phyloP scores from a whole-genome alignment of 192 early-diverging fungal species.

The Coemansia aciculifera region DNA sequence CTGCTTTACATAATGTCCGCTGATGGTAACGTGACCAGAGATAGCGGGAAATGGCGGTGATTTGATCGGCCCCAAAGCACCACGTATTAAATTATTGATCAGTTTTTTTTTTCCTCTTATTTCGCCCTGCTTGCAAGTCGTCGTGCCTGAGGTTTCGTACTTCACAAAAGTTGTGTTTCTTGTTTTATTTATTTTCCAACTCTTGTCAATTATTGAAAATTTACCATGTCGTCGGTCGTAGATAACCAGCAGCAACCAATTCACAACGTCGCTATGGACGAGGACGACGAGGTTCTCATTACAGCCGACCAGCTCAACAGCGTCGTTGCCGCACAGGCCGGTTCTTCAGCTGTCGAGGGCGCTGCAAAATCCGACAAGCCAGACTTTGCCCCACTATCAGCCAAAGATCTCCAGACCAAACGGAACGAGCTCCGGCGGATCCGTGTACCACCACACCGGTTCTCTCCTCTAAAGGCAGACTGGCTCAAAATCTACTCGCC shows the following conservation, averaged over 20 bases:
- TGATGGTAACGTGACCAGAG: conserved; percentile 7
- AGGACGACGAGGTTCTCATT: conserved; percentile 68
- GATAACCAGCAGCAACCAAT: conserved; percentile 13
- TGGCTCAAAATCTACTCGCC: conserved; percentile 98
- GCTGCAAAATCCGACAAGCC: conserved; percentile 61
- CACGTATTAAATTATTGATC: not conserved
- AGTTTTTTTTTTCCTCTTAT: conserved; percentile 20
- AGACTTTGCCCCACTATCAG: conserved; percentile 61
- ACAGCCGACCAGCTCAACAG: conserved; percentile 59
- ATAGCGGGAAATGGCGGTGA: not conserved
- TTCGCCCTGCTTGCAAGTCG: not conserved
- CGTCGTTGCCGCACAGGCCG: conserved; percentile 24
- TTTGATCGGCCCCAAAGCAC: conserved; percentile 2
- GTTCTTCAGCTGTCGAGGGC: conserved; percentile 27
- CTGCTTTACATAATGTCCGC: not conserved
- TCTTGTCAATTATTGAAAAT: conserved; percentile 2
- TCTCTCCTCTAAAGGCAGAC: conserved; percentile 86
- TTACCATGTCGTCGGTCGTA: conserved; percentile 20
- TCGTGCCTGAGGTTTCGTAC: not conserved
- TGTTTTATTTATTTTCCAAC: conserved; percentile 4
- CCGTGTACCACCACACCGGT: conserved; percentile 90
- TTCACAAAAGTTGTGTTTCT: not conserved
- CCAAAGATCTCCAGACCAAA: conserved; percentile 50
- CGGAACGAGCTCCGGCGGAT: conserved; percentile 71
- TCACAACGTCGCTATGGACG: conserved; percentile 36